Conservation (phyloP, 73 alveolate genomes). For the Tetrahymena borealis region DNA sequence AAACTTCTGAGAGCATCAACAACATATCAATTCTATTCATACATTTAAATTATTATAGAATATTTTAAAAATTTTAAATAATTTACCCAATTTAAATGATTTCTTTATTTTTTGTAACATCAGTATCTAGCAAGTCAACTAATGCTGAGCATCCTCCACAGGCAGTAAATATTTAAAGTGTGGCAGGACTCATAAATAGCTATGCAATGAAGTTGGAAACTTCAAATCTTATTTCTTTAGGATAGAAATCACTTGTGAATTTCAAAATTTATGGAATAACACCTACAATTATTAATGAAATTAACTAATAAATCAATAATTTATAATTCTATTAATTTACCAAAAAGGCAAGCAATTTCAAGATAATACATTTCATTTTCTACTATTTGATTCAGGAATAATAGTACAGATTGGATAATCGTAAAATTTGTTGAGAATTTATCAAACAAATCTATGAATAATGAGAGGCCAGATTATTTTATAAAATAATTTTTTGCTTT, state of each 20-base stretch:
- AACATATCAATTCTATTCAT: slow-evolving; percentile 3
- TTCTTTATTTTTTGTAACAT: slow-evolving; percentile 30
- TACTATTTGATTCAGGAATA: slow-evolving; percentile 32
- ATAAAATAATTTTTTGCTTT: neutral
- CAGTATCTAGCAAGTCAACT: slow-evolving; percentile 40
- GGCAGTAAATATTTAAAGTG: slow-evolving; percentile 12
- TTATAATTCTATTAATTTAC: neutral
- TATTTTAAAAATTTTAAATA: too few species aligned
- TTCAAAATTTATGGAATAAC: slow-evolving; percentile 4
- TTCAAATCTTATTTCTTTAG: slow-evolving; percentile 50
- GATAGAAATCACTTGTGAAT: slow-evolving; percentile 32
- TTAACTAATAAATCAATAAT: neutral
- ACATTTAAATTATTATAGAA: too few species aligned
- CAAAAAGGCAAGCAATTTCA: slow-evolving; percentile 36
- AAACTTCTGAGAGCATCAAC: slow-evolving; percentile 4
- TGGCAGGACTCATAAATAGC: slow-evolving; percentile 3
- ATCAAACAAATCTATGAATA: slow-evolving; percentile 24
- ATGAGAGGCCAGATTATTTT: neutral
- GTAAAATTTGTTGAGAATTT: slow-evolving; percentile 15
- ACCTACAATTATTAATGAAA: neutral
- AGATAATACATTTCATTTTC: slow-evolving; percentile 29
- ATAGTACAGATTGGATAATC: slow-evolving; percentile 12
- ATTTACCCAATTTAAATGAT: slow-evolving; percentile 22
- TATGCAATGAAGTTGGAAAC: slow-evolving; percentile 46
- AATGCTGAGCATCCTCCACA: slow-evolving; percentile 48